phyloP scores from a whole-genome alignment of 768 basidiomycete genomes.

The Suillus brevipes region DNA sequence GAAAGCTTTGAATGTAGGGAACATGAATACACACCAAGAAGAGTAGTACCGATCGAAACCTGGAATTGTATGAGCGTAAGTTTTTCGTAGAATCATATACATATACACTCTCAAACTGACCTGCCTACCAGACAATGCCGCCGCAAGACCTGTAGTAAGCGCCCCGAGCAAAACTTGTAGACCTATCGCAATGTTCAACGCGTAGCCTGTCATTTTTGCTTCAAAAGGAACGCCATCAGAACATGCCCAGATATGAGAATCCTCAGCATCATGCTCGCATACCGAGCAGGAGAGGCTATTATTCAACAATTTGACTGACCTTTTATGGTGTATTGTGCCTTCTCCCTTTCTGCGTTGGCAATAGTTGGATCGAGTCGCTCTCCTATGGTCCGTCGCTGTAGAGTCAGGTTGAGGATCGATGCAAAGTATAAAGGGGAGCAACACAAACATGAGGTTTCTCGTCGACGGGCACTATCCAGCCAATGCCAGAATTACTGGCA shows the following conservation, averaged over 20 bases:
- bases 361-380: conserved; percentile 62
- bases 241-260: not conserved
- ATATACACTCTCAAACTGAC: conserved; percentile 27
- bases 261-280: not conserved
- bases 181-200: conserved; percentile 53
- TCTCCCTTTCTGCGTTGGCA: conserved; percentile 43
- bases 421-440: not conserved
- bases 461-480: conserved; percentile 30
- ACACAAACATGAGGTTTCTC: conserved; percentile 21
- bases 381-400: conserved; percentile 39
- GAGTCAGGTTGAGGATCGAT: conserved; percentile 2
- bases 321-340: conserved; percentile 45
- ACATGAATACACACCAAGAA: conserved; percentile 35
- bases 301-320: conserved; percentile 28
- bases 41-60: conserved; percentile 32
- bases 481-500: conserved; percentile 13
- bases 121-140: conserved; percentile 40
- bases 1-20: not conserved
- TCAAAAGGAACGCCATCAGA: conserved; percentile 8
- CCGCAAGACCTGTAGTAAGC: conserved; percentile 66
- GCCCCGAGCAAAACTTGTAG: conserved; percentile 66
- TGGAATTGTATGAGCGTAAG: conserved; percentile 14
- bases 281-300: conserved; percentile 3
- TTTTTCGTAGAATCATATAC: not conserved
- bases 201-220: conserved; percentile 35